Evolutionary conservation across 2,329 filamentous ascomycete genomes (phyloP), one percentile per base, ranked within the genome.

Genomic region (Basipetospora chlamydospora): DNA sequence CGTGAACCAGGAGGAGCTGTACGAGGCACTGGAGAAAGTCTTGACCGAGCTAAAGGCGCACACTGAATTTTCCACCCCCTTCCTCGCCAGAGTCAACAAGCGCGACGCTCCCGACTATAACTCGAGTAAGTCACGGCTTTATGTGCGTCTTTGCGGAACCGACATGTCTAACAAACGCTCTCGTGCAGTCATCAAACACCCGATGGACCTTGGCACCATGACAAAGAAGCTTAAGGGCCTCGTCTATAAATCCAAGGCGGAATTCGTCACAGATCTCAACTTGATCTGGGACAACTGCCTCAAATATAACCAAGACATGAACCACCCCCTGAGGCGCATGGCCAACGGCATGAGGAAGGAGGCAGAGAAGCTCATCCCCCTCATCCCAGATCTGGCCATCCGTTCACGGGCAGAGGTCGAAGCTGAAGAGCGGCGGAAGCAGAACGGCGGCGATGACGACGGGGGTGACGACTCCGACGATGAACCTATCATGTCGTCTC

Each of bases 171-270:
- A 57, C 46, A 34, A n/a, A n/a, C n/a, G n/a, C n/a, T 40, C 23
- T 35, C 35, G 31, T 35, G 65, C 51, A 86, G 80, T 84, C 45
- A 95, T 96, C 59, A 95, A 92, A 59, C 80, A 87, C 32, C 90
- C 90, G 2, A 98, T 98, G 90, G 90, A 98, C 54, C 76, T 98
- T 39, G 90, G 90, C 26, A 80, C 78, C 33, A 96, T 98, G 86
- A 94, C 92, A 43, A 98, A 98, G 63, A 98, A 96, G 62, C 73
- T 98, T 38, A 88, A 88, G 53, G 68, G 70, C 8, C 59, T 85
- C 25, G 69, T 70, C 26, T 90, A 84, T 59, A 87, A 84, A 53
- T 87, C 81, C 32, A 98, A 98, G 61, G 74, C 82, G 42, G 90
- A 98, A 17, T 98, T 98, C 46, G 86, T 96, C 18, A 73, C 81